These are phyloP conservation scores for Omphalotus guepiniiformis DNA, from an alignment of 768 basidiomycete genomes.

Conservation along the genomic window DNA sequence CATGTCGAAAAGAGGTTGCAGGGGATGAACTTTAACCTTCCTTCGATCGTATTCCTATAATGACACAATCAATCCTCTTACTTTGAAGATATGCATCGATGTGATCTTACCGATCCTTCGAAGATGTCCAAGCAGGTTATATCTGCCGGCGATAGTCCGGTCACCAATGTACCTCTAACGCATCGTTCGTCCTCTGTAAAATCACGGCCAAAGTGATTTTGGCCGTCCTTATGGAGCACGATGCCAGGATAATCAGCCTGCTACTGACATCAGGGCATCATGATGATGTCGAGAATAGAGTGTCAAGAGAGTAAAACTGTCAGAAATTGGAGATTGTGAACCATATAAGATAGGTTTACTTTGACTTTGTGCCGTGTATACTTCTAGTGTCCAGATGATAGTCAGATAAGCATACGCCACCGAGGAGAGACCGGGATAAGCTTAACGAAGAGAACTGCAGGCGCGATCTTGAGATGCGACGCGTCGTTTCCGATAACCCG, in stretches of 20 bases:
- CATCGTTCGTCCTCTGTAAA: slow-evolving; percentile 58
- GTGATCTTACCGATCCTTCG: slow-evolving; percentile 74
- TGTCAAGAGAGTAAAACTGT: slow-evolving; percentile 2
- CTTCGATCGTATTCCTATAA: slow-evolving; percentile 69
- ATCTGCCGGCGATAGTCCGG: slow-evolving; percentile 63
- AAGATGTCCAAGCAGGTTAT: slow-evolving; percentile 71
- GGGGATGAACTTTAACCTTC: slow-evolving; percentile 49
- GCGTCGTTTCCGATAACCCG: slow-evolving; percentile 73
- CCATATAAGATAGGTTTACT: slow-evolving; percentile 28
- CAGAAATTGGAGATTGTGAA: neutral
- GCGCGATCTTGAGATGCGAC: slow-evolving; percentile 56
- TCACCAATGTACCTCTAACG: slow-evolving; percentile 78
- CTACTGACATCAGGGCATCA: slow-evolving; percentile 27
- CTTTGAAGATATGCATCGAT: too few species aligned
- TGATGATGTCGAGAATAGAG: neutral
- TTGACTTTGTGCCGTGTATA: slow-evolving; percentile 80
- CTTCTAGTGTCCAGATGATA: slow-evolving; percentile 38
- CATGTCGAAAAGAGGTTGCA: slow-evolving; percentile 39
- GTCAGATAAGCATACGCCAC: neutral
- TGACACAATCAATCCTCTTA: too few species aligned
- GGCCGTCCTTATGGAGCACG: slow-evolving; percentile 51
- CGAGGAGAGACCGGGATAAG: neutral
- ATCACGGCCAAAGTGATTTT: slow-evolving; percentile 41
- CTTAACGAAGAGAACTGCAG: slow-evolving; percentile 71
- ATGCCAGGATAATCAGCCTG: slow-evolving; percentile 81